Conservation (phyloP, 2,329 filamentous ascomycete species). For the Daldinia eschscholtzii region DNA sequence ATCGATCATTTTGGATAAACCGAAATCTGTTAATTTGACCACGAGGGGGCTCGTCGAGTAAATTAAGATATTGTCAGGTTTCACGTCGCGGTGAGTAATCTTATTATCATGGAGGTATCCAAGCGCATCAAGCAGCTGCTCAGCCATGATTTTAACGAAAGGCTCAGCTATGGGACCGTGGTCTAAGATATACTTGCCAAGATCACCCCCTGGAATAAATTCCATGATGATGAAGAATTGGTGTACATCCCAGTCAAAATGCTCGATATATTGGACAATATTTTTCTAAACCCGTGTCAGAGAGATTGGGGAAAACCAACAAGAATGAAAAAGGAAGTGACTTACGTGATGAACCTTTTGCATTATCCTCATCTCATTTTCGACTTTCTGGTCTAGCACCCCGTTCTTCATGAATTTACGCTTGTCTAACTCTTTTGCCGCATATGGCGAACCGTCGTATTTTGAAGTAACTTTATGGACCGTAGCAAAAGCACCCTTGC, state of each 20-base stretch:
- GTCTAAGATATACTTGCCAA: slow-evolving; percentile 78
- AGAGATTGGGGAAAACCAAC: slow-evolving; percentile 16
- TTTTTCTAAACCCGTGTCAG: slow-evolving; percentile 70
- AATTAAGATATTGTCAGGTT: slow-evolving; percentile 97
- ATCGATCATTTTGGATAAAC: slow-evolving; percentile 92
- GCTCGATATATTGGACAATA: slow-evolving; percentile 91
- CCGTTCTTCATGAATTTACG: slow-evolving; percentile 93
- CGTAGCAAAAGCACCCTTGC: slow-evolving; percentile 93
- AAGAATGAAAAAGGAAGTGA: slow-evolving; percentile 28
- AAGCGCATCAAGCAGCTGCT: slow-evolving; percentile 83
- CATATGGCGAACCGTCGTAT: slow-evolving; percentile 84
- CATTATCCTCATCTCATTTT: slow-evolving; percentile 99
- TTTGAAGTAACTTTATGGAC: slow-evolving; percentile 93
- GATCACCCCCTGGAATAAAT: slow-evolving; percentile 83
- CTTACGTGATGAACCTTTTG: slow-evolving; percentile 83
- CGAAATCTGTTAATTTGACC: slow-evolving; percentile 96
- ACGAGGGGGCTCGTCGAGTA: slow-evolving; percentile 77
- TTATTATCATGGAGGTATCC: slow-evolving; percentile 87
- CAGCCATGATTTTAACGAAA: slow-evolving; percentile 77
- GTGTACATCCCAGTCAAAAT: slow-evolving; percentile 82
- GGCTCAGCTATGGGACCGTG: slow-evolving; percentile 74
- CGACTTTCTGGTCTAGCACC: slow-evolving; percentile 87
- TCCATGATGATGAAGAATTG: slow-evolving; percentile 99
- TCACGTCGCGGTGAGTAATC: slow-evolving; percentile 98
- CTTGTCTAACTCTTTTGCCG: slow-evolving; percentile 96